phyloP scores from a whole-genome alignment of 2,329 filamentous ascomycete genomes.

The Nigrospora sphaerica region DNA sequence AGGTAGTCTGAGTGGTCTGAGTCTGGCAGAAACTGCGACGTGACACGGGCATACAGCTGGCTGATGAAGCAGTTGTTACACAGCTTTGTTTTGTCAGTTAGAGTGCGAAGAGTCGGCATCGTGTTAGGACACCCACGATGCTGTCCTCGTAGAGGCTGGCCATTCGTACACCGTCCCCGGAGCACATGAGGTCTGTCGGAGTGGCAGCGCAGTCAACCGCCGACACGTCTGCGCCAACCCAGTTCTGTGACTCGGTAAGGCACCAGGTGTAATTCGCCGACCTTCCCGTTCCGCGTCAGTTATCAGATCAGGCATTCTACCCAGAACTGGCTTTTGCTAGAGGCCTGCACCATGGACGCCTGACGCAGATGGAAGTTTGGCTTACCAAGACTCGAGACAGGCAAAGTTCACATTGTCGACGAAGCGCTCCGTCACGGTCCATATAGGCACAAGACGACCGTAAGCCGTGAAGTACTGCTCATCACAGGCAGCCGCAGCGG shows the following conservation, averaged over 20 bases:
- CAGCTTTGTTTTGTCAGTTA: too few species aligned
- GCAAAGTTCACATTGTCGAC: not conserved
- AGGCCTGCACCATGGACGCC: too few species aligned
- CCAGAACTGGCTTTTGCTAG: too few species aligned
- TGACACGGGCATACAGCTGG: conserved; percentile 1
- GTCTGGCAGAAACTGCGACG: not conserved
- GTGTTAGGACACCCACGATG: too few species aligned
- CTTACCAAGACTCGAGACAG: not conserved
- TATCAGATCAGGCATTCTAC: too few species aligned
- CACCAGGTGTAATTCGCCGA: too few species aligned
- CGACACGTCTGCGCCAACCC: conserved; percentile 2
- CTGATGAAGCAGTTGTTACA: conserved; percentile 2
- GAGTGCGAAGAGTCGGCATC: too few species aligned
- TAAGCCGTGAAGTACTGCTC: not conserved
- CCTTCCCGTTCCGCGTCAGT: too few species aligned
- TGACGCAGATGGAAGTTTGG: too few species aligned
- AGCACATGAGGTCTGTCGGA: not conserved
- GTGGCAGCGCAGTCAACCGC: not conserved
- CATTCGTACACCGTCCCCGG: not conserved
- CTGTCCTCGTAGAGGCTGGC: conserved; percentile 1
- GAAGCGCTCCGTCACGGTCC: not conserved
- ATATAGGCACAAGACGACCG: not conserved
- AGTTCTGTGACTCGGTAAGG: conserved; percentile 2
- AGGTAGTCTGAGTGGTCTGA: conserved; percentile 2
- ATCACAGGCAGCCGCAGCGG: not conserved